Base-by-base conservation (phyloP, 2,329 filamentous ascomycete genomes). In the Ceratocystis variospora region DNA sequence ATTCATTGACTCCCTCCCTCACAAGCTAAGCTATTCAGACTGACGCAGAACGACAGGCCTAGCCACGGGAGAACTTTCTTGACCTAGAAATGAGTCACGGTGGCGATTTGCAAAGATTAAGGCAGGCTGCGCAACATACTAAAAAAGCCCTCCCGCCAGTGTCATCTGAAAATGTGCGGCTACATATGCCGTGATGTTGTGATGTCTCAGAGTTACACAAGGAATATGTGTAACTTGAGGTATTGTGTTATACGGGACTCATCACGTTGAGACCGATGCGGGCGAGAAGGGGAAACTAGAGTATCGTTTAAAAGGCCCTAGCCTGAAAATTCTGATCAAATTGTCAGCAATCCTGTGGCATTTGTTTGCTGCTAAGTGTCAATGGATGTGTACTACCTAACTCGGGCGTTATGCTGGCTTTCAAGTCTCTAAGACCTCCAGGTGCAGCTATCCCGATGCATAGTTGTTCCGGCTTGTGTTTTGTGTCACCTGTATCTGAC, bases 391-490 rank as follows among this genome's bases (percentile, higher is more conserved):
- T 59, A n/a, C n/a, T 15, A 37, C 55, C 55, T n/a, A 59, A 19
- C 31, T 59, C 55, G 55, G 55, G 28, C 55, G 31, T 59, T 19
- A 59, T 59, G 28, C 28, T 59, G 31, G 55, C 55, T n/a, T 41
- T 41, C 37, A 41, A 41, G 37, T 41, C 37, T 41, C 37, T 41
- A 5, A 41, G 37, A 41, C 37, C 37, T 31, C 55, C 28, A 57
- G 55, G 55, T 31, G 28, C 33, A n/a, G 55, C 17, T 59, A 12
- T 59, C 55, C 55, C 31, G 55, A 37, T 37, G 55, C 55, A 12
- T 31, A 31, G 7, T 41, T 33, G 55, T 59, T 37, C 55, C 31
- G 17, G 31, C 55, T 37, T 59, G 55, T 59, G 17, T 8, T 19
- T 8, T 59, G 55, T 59, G 17, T 6, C 55, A 59, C 28, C 15